Percentiles rank a stretch among this genome's conserved stretches.
phyloP scores from a whole-genome alignment of 2,329 filamentous ascomycete species.

The Fusarium sp. region DNA sequence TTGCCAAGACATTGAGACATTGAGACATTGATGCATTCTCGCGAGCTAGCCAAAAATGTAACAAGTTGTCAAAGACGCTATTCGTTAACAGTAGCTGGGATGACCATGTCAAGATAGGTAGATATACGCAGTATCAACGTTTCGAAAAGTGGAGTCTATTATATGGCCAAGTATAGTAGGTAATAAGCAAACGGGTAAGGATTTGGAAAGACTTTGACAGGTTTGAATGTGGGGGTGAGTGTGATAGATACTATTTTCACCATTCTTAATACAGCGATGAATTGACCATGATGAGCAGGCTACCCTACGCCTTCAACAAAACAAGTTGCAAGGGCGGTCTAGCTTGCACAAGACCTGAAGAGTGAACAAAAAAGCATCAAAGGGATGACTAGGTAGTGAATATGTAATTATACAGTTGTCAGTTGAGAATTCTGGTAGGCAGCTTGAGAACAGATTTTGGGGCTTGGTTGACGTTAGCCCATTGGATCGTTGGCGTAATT shows the following conservation, averaged over 20 bases:
- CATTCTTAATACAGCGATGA: fast-evolving
- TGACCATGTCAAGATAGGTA: fast-evolving
- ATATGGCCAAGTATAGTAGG: background rate
- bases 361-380: background rate
- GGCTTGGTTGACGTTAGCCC: background rate
- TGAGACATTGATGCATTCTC: too few species aligned
- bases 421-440: constrained; percentile 1
- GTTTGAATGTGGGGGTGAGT: too few species aligned
- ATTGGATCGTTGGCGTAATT: constrained; percentile 13
- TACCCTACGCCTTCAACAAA: background rate
- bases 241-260: background rate
- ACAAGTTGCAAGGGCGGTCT: background rate
- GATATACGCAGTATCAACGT: background rate
- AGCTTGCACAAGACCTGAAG: background rate
- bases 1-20: background rate
- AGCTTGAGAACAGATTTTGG: background rate
- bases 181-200: background rate
- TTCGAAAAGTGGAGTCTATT: background rate
- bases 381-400: background rate
- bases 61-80: fast-evolving
- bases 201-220: background rate
- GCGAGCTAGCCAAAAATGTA: too few species aligned
- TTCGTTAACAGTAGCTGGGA: fast-evolving
- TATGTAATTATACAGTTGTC: background rate
- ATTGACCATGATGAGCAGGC: background rate